Conservation (phyloP, 202 grass and related monocot species). For the Schoenoplectus tabernaemontani region DNA sequence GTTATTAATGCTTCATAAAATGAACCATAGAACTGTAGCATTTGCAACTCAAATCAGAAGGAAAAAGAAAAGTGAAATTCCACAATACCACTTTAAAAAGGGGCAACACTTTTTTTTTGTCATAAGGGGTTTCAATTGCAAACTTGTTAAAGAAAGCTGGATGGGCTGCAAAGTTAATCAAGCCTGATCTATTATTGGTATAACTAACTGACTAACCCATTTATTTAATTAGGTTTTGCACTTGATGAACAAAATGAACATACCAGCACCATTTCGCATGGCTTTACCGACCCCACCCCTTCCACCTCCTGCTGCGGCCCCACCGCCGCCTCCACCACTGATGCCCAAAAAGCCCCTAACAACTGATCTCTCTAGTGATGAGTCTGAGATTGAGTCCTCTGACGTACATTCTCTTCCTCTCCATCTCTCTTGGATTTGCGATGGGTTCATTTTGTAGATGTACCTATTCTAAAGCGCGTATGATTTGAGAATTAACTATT, state of each 20-base stretch:
- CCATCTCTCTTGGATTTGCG: conserved; percentile 1
- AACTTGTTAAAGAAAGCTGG: neutral
- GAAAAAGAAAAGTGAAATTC: neutral
- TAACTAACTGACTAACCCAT: neutral
- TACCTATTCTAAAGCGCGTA: neutral
- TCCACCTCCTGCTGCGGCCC: conserved; percentile 44
- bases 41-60: neutral
- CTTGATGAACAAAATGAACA: conserved; percentile 99
- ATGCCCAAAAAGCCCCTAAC: conserved; percentile 24
- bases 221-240: conserved; percentile 57
- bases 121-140: neutral
- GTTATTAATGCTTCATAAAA: neutral
- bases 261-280: conserved; percentile 94
- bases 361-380: conserved; percentile 68
- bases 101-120: neutral
- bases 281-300: conserved; percentile 84
- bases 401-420: conserved; percentile 36
- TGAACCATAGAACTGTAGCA: neutral
- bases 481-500: neutral
- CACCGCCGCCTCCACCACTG: conserved; percentile 38
- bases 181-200: neutral
- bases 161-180: neutral
- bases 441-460: neutral
- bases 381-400: conserved; percentile 96
- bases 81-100: neutral